Percentiles rank a stretch among this genome's conserved stretches.
These are phyloP conservation scores for Globisporangium canariense DNA, from an alignment of 352 stramenopile species.

Conservation along the genomic window DNA sequence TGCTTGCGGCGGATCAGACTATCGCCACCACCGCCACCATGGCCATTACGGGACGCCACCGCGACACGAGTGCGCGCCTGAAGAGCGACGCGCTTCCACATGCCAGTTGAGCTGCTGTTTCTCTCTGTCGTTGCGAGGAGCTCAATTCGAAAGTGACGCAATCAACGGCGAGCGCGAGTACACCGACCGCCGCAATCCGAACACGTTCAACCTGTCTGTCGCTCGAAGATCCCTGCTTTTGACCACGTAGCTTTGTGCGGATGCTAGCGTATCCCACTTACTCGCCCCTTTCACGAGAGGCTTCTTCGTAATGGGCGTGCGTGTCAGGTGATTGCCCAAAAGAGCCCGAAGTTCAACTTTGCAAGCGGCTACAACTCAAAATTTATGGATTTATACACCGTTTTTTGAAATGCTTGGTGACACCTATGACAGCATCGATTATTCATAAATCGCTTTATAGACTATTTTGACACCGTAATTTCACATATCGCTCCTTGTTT, in stretches of 20 bases:
- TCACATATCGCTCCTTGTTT: too few species aligned
- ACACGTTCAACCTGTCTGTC: too few species aligned
- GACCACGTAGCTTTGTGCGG: too few species aligned
- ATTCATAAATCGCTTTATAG: too few species aligned
- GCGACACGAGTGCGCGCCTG: background rate
- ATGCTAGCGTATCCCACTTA: background rate
- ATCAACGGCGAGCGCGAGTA: background rate
- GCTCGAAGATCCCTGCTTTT: too few species aligned
- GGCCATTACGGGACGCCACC: background rate
- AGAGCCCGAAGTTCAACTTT: constrained; percentile 1
- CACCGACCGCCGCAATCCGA: too few species aligned
- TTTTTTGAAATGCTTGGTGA: too few species aligned
- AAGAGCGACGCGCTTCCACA: constrained; percentile 9
- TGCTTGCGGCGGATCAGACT: too few species aligned
- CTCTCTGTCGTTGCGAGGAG: background rate
- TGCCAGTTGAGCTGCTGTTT: background rate
- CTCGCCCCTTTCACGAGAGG: background rate
- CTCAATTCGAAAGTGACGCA: constrained; percentile 10
- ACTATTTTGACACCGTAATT: too few species aligned
- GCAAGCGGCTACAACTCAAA: too few species aligned
- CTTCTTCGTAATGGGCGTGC: background rate
- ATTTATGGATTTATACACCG: too few species aligned
- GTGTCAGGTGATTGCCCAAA: constrained; percentile 9
- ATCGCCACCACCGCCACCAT: background rate
- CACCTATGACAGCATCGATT: too few species aligned